Percentiles rank a stretch among this genome's conserved stretches.
Evolutionary conservation across 2,329 filamentous ascomycete genomes (phyloP).

Genomic region (Phialophora expanda): DNA sequence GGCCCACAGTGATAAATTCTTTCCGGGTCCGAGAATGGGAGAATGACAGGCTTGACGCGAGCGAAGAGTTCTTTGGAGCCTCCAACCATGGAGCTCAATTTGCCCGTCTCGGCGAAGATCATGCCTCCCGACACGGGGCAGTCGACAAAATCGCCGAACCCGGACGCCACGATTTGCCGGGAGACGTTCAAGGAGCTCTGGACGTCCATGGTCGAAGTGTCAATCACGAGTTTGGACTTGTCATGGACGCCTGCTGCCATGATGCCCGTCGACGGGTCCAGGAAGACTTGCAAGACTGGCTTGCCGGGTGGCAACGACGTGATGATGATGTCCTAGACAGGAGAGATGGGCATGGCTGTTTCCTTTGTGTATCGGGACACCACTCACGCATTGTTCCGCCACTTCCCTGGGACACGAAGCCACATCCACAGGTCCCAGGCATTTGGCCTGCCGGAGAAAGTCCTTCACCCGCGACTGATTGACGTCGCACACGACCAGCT

Average conservation of each 20-base stretch:
- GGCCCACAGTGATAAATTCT: conserved; percentile 44
- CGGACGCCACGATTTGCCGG: conserved; percentile 40
- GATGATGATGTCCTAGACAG: conserved; percentile 54
- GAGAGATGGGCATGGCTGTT: too few species aligned
- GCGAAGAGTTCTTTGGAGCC: background rate
- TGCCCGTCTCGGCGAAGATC: conserved; percentile 52
- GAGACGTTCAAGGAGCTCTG: conserved; percentile 51
- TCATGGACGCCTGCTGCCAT: background rate
- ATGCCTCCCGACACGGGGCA: conserved; percentile 60
- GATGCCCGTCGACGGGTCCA: background rate
- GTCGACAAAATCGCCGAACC: conserved; percentile 58
- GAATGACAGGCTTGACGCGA: conserved; percentile 7
- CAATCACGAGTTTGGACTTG: background rate
- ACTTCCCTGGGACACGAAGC: conserved; percentile 47
- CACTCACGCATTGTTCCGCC: conserved; percentile 44
- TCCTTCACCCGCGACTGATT: conserved; percentile 44
- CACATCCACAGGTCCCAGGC: conserved; percentile 45
- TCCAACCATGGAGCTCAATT: background rate
- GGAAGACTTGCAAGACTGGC: background rate
- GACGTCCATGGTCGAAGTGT: background rate
- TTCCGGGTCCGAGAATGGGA: conserved; percentile 56
- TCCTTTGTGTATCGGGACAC: too few species aligned
- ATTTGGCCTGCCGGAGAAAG: conserved; percentile 46
- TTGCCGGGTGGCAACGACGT: background rate
- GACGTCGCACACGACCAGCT: conserved; percentile 48